Percentiles rank a stretch among this genome's conserved stretches.
These are phyloP conservation scores for Boechera divaricarpa DNA, from an alignment of 345 rosid species.

Conservation along the genomic window DNA sequence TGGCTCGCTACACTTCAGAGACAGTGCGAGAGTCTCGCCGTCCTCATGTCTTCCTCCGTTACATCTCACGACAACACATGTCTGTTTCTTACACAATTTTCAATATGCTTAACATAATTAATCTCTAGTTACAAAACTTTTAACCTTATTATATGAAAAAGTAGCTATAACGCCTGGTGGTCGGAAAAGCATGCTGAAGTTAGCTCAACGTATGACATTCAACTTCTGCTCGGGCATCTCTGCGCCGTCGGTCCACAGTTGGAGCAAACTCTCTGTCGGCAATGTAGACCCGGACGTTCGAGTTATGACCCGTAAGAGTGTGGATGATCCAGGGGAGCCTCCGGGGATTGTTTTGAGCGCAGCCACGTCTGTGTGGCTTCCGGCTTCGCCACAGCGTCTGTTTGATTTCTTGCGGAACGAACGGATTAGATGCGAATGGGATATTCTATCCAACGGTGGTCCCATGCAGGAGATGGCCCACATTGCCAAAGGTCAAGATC, in stretches of 20 bases:
- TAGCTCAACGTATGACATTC: constrained; percentile 68
- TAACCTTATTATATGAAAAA: neutral
- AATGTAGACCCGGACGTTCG: constrained; percentile 63
- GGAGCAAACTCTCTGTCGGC: constrained; percentile 61
- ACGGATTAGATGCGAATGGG: constrained; percentile 67
- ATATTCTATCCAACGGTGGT: constrained; percentile 66
- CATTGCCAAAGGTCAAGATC: constrained; percentile 66
- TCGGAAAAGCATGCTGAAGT: constrained; percentile 63
- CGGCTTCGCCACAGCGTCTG: constrained; percentile 58
- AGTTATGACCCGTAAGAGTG: constrained; percentile 66
- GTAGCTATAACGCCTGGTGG: constrained; percentile 61
- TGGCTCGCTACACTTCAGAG: constrained; percentile 76
- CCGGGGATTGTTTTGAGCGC: constrained; percentile 70
- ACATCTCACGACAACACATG: constrained; percentile 57
- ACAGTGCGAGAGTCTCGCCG: constrained; percentile 62
- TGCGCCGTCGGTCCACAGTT: constrained; percentile 55
- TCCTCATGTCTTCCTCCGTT: constrained; percentile 61
- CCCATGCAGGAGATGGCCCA: constrained; percentile 71
- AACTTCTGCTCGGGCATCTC: constrained; percentile 69
- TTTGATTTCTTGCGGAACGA: constrained; percentile 66
- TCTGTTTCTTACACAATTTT: constrained; percentile 28
- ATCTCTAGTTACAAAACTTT: constrained; percentile 4
- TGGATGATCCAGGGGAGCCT: constrained; percentile 68
- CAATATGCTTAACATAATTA: neutral
- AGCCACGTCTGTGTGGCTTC: constrained; percentile 73